Conservation (phyloP, 2,329 filamentous ascomycete genomes). For the Aotearoamyces nothofagi region DNA sequence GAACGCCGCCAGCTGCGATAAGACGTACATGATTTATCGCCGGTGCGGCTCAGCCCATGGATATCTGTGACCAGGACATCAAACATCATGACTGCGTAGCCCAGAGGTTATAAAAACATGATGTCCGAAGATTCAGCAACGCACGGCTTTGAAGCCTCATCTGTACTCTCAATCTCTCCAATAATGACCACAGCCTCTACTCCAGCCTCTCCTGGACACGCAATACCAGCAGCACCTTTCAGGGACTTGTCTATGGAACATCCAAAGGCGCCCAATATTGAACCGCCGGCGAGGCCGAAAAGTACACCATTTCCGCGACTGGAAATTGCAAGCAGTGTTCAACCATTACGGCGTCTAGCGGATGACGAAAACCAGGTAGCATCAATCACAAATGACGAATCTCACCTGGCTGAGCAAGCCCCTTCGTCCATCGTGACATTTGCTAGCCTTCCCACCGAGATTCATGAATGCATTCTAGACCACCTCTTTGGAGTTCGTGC, state of each 20-base stretch:
- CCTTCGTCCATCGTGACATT: slow-evolving; percentile 8
- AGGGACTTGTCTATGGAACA: slow-evolving; percentile 11
- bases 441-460: slow-evolving; percentile 44
- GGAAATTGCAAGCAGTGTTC: slow-evolving; percentile 5
- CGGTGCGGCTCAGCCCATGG: too few species aligned
- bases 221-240: slow-evolving; percentile 16
- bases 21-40: too few species aligned
- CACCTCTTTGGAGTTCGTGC: slow-evolving; percentile 55
- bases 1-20: too few species aligned
- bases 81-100: slow-evolving; percentile 1
- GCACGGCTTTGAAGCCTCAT: slow-evolving; percentile 9
- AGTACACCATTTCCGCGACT: slow-evolving; percentile 19
- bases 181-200: slow-evolving; percentile 18
- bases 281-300: slow-evolving; percentile 16
- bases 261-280: slow-evolving; percentile 12
- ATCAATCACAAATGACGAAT: slow-evolving; percentile 2
- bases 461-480: slow-evolving; percentile 58
- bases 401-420: slow-evolving; percentile 2
- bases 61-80: too few species aligned
- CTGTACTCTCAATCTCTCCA: slow-evolving; percentile 7
- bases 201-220: slow-evolving; percentile 17
- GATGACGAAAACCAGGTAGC: not conserved
- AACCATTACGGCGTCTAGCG: not conserved
- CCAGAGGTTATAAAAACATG: too few species aligned
- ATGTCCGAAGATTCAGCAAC: slow-evolving; percentile 6